These are phyloP conservation scores for Candida pseudoglaebosa DNA, from an alignment of 805 yeast genomes.

Conservation along the genomic window DNA sequence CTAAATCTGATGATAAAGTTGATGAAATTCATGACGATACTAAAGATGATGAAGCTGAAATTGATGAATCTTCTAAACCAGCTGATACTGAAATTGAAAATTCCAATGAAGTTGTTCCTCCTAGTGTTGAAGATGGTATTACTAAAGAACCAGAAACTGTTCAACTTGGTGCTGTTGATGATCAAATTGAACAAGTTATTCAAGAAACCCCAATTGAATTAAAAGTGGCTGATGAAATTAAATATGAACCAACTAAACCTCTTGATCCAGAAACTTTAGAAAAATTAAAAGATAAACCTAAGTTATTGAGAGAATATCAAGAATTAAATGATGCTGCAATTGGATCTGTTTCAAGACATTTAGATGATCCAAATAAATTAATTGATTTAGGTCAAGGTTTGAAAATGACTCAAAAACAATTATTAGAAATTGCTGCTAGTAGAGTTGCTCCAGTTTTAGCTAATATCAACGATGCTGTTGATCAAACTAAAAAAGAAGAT, in stretches of 20 bases:
- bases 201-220: conserved; percentile 33
- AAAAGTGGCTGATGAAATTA: conserved; percentile 28
- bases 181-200: conserved; percentile 23
- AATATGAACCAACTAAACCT: conserved; percentile 30
- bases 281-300: conserved; percentile 44
- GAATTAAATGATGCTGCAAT: conserved; percentile 48
- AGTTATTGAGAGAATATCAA: conserved; percentile 43
- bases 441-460: conserved; percentile 54
- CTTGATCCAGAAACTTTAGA: conserved; percentile 36
- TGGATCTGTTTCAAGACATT: conserved; percentile 39
- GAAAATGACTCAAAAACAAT: conserved; percentile 50
- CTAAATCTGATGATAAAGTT: conserved; percentile 18
- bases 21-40: conserved; percentile 16
- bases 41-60: conserved; percentile 6
- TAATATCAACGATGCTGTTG: conserved; percentile 48
- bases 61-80: too few species aligned
- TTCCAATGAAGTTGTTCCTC: conserved; percentile 8
- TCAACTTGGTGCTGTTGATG: conserved; percentile 16
- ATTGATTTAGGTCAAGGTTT: conserved; percentile 54
- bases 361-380: conserved; percentile 47
- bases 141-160: conserved; percentile 12
- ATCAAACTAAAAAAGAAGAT: conserved; percentile 41
- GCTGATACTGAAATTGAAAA: conserved; percentile 11
- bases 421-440: conserved; percentile 51
- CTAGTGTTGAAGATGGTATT: conserved; percentile 11